Evolutionary conservation across 345 rosid species (phyloP), one percentile per base, ranked within the genome.

Genomic region (Hirschfeldia incana): DNA sequence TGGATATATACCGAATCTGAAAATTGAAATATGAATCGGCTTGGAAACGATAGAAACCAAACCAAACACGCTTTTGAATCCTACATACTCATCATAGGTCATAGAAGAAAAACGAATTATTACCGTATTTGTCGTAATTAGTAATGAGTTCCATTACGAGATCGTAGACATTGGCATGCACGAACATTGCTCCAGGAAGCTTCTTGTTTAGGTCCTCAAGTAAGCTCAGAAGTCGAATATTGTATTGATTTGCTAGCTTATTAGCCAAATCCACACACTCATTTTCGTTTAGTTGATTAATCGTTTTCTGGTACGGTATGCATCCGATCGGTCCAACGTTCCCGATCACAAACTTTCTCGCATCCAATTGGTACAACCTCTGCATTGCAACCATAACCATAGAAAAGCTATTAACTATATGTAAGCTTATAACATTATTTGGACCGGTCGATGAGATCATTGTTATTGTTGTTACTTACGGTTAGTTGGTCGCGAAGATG

Each of bases 301-400:
- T 6, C 26, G 91, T 93, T 76, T 89, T 87, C 68, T 87, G 85
- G 69, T 42, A 91, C 3, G 98, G 98, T 53, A 93, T 89, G 74
- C 98, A 93, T 16, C 97, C 98, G 0, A 93, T 87, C 0, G 98
- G 97, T 30, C 97, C 97, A 0, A 91, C 94, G 44, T 90, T 91
- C 17, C 75, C 89, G 4, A 88, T 85, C 16, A 89, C 63, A 33
- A 91, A 85, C 76, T 90, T 90, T 75, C 92, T 86, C 1, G 92
- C 98, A 21, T 90, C 92, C 81, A 90, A 53, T 9, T 76, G 64
- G 76, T 87, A 86, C 4, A 93, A 81, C 76, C 94, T 89, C 97
- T 91, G 87, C 83, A 76, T 66, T 32, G 8, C 30, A 34, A 42
- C 16, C 11, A 42, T 4, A 46, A 46, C 5, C 21, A n/a, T 16